Conservation (phyloP, 1,139 yeast genomes). For the Geotrichum aggregatum region DNA sequence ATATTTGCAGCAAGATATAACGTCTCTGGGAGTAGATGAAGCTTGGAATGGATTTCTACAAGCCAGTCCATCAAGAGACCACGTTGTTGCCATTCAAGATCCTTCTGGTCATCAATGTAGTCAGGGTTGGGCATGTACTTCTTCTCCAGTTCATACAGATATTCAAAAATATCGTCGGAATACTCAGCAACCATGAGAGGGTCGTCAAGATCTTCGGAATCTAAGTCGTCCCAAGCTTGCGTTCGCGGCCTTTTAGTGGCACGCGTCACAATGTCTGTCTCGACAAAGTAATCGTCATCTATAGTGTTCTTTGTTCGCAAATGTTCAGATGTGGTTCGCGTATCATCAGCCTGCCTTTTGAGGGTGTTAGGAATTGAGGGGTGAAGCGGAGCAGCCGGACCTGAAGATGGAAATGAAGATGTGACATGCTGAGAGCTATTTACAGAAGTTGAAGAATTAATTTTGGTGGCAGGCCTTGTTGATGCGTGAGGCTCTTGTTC, state of each 20-base stretch:
- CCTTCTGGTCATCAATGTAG: constrained; percentile 70
- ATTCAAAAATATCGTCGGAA: constrained; percentile 79
- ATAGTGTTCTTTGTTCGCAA: neutral
- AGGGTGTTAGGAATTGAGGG: neutral
- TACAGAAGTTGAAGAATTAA: neutral
- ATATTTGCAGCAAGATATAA: constrained; percentile 81
- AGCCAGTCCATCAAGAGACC: constrained; percentile 92
- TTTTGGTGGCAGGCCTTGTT: neutral
- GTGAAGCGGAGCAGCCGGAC: neutral
- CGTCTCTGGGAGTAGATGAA: constrained; percentile 86
- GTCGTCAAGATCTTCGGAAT: constrained; percentile 85
- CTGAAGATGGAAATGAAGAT: neutral
- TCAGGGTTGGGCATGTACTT: constrained; percentile 74
- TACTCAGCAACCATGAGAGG: constrained; percentile 95
- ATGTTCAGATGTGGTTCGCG: neutral
- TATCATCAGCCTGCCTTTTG: constrained; percentile 14
- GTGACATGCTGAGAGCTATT: neutral
- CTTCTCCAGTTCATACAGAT: constrained; percentile 68
- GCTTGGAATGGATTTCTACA: constrained; percentile 84
- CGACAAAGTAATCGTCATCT: constrained; percentile 9
- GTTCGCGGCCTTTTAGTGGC: constrained; percentile 19
- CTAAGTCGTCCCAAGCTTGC: constrained; percentile 78
- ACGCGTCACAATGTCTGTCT: constrained; percentile 7
- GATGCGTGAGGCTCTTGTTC: constrained; percentile 4
- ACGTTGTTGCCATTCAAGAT: constrained; percentile 79